Percentiles rank a stretch among this genome's conserved stretches.
Conservation (phyloP, 441 rosid genomes). For the Pelargonium myrrhifolium region DNA sequence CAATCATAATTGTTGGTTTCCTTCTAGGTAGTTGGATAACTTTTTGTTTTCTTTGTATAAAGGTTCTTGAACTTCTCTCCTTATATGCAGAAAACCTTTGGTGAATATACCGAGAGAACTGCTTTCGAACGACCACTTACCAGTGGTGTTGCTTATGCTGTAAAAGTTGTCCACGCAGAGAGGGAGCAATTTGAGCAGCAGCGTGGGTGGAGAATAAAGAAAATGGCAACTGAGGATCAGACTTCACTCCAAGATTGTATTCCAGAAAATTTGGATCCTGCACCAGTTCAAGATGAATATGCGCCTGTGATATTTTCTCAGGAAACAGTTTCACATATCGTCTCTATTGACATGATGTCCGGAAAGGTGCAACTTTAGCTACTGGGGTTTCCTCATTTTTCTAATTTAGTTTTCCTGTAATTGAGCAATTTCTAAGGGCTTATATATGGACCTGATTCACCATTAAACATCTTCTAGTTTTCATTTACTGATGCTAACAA, state of each 20-base stretch:
- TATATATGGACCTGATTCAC: background rate
- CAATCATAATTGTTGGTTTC: background rate
- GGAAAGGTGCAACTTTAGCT: conserved; percentile 52
- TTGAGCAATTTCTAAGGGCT: background rate
- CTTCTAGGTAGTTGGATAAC: background rate
- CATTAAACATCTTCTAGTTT: background rate
- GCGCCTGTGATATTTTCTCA: conserved; percentile 95
- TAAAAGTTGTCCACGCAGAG: conserved; percentile 75
- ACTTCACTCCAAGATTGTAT: conserved; percentile 75
- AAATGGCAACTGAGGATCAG: conserved; percentile 89
- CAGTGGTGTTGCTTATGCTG: conserved; percentile 96
- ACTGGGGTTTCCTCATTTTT: background rate
- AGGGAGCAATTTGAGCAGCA: conserved; percentile 77
- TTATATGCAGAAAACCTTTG: conserved; percentile 64
- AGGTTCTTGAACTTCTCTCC: conserved; percentile 9
- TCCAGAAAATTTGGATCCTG: conserved; percentile 77
- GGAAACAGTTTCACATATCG: conserved; percentile 91
- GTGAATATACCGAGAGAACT: conserved; percentile 90
- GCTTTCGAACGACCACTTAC: conserved; percentile 96
- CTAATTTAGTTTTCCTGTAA: background rate
- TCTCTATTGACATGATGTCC: conserved; percentile 98
- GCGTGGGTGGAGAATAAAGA: conserved; percentile 74
- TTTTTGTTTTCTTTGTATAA: no score
- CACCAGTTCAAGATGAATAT: conserved; percentile 83
- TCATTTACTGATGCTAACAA: background rate